Base-by-base conservation (phyloP, 148 eudicot species). In the Spergularia marina region DNA sequence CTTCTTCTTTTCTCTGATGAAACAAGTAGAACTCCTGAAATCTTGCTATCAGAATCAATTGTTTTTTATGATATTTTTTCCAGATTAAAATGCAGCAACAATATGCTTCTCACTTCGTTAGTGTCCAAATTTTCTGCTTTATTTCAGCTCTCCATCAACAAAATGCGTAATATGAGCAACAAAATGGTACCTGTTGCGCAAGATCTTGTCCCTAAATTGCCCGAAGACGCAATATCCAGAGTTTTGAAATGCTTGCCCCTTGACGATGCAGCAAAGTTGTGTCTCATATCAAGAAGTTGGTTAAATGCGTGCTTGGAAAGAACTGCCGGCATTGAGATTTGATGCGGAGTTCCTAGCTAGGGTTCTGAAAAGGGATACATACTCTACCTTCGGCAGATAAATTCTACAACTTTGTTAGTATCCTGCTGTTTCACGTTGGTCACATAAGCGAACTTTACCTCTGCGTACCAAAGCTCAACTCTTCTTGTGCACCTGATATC, bases 381-480 rank as follows among this genome's bases (percentile, higher is more conserved):
- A n/a, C n/a, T n/a, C n/a, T n/a, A n/a, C 72, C 59, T 18, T 39
- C 75, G 6, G 12, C 16, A 6, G 63, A 56, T 17, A 16, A 56
- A 21, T 13, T 56, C 5, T 59, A 11, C n/a, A 56, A 57, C 65
- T 36, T 57, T 20, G 18, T 72, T 25, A 56, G 53, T 40, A 59
- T 72, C 23, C 65, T 72, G 75, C 34, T 72, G 30, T 72, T 53
- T 58, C 75, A 72, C 40, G 52, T 41, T 72, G 75, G 75, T 7
- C 10, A 17, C 65, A 44, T 72, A 58, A 36, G n/a, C n/a, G 53
- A 10, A 18, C 39, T 72, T 59, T 58, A 72, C 65, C 53, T 72
- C 9, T 39, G 16, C 25, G n/a, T 39, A 54, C 74, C 74, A 5
- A 23, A 36, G 17, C 74, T 53, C 30, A 8, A 3, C 10, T 53